Evolutionary conservation across 495 filamentous ascomycete genomes (phyloP).

Genomic region (Daldinia grandis): DNA sequence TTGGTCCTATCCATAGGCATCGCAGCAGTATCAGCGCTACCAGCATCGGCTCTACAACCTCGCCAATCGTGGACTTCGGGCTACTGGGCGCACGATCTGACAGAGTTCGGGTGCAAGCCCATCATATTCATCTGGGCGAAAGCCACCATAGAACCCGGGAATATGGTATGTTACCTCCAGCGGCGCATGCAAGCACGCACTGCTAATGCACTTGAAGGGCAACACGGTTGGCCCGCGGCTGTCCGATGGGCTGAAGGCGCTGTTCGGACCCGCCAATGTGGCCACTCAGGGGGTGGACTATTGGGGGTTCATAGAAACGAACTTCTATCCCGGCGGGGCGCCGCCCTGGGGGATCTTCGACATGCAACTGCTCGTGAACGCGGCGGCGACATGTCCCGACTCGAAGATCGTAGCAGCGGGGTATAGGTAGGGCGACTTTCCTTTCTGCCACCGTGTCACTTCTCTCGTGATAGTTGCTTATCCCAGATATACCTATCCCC

Average conservation of each 20-base stretch:
- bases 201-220: conserved; percentile 45
- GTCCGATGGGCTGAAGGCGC: conserved; percentile 48
- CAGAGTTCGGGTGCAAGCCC: conserved; percentile 51
- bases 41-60: conserved; percentile 21
- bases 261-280: conserved; percentile 51
- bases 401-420: conserved; percentile 44
- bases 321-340: conserved; percentile 48
- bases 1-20: conserved; percentile 19
- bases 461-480: background rate
- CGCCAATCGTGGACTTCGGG: conserved; percentile 43
- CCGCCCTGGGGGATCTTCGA: conserved; percentile 50
- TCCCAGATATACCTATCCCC: background rate
- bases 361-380: conserved; percentile 41
- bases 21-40: conserved; percentile 28
- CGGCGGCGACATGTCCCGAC: conserved; percentile 43
- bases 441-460: background rate
- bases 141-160: conserved; percentile 59
- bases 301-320: conserved; percentile 49
- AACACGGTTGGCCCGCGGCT: conserved; percentile 53
- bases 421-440: conserved; percentile 35
- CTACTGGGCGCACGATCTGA: conserved; percentile 52
- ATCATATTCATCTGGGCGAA: conserved; percentile 59
- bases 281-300: conserved; percentile 54
- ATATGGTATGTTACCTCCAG: conserved; percentile 54
- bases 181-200: conserved; percentile 1